Conservation (phyloP, 495 filamentous ascomycete species). For the Podospora anserina region DNA sequence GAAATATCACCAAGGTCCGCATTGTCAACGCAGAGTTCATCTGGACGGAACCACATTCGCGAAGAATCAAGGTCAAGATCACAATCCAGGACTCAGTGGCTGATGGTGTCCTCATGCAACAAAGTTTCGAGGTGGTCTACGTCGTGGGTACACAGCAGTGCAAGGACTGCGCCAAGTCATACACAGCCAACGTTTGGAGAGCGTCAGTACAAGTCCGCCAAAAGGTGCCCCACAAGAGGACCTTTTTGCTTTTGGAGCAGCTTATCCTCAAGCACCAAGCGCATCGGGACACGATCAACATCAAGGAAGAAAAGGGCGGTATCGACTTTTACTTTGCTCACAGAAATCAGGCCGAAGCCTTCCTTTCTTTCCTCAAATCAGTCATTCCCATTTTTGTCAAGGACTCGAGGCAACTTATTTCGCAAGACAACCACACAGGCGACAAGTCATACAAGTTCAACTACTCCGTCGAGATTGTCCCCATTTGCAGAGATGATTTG, state of each 20-base stretch:
- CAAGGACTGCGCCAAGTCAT: constrained; percentile 88
- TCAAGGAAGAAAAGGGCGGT: constrained; percentile 90
- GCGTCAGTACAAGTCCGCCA: constrained; percentile 78
- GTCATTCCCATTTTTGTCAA: constrained; percentile 75
- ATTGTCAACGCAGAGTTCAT: constrained; percentile 95
- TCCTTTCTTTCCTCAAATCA: constrained; percentile 83
- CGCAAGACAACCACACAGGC: constrained; percentile 85
- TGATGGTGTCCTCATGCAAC: constrained; percentile 82
- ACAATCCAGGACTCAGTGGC: constrained; percentile 72
- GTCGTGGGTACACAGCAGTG: constrained; percentile 87
- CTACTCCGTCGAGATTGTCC: constrained; percentile 80
- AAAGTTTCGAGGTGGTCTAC: constrained; percentile 91
- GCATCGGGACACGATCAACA: constrained; percentile 91
- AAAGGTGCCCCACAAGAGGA: constrained; percentile 95
- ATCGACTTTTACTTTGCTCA: constrained; percentile 92
- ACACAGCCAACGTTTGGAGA: constrained; percentile 75
- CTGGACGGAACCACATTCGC: constrained; percentile 96
- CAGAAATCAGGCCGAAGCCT: constrained; percentile 87
- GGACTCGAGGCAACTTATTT: constrained; percentile 89
- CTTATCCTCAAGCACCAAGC: constrained; percentile 90
- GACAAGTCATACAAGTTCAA: constrained; percentile 90
- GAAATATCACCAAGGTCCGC: constrained; percentile 77
- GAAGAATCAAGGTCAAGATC: constrained; percentile 86
- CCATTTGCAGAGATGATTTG: constrained; percentile 94
- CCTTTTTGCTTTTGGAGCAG: constrained; percentile 94